Evolutionary conservation across 805 yeast species (phyloP).

Genomic region (Zygosaccharomyces lentus): DNA sequence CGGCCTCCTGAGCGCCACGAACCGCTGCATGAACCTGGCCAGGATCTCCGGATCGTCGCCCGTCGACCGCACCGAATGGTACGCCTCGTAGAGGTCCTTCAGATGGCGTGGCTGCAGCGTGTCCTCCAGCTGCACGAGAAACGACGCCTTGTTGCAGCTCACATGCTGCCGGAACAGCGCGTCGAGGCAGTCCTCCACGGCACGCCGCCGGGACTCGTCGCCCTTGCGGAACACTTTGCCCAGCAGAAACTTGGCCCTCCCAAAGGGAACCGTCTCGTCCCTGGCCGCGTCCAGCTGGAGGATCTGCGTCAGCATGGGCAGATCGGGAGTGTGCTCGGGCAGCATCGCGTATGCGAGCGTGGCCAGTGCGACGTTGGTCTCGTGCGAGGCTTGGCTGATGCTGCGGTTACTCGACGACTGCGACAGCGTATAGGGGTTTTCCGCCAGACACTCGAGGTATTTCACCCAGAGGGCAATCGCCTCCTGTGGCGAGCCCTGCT

Average conservation of each 20-base stretch:
- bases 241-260: constrained; percentile 9
- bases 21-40: constrained; percentile 25
- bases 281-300: constrained; percentile 18
- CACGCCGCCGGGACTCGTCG: background rate
- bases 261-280: constrained; percentile 15
- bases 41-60: constrained; percentile 16
- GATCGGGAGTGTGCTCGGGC: constrained; percentile 21
- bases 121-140: constrained; percentile 12
- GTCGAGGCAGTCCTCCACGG: constrained; percentile 5
- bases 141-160: constrained; percentile 9
- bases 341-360: constrained; percentile 27
- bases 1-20: constrained; percentile 18
- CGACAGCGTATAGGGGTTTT: constrained; percentile 14
- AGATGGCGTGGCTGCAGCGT: constrained; percentile 14
- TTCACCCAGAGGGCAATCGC: constrained; percentile 33
- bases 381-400: constrained; percentile 17
- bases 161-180: constrained; percentile 13
- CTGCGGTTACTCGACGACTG: constrained; percentile 10
- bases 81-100: constrained; percentile 14
- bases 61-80: constrained; percentile 4
- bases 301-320: constrained; percentile 22
- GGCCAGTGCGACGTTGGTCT: constrained; percentile 21
- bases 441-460: constrained; percentile 21
- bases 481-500: constrained; percentile 22
- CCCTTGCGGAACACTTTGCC: background rate